Evolutionary conservation across 2,329 filamentous ascomycete genomes (phyloP), one percentile per base, ranked within the genome.

Genomic region (Ciborinia camelliae): DNA sequence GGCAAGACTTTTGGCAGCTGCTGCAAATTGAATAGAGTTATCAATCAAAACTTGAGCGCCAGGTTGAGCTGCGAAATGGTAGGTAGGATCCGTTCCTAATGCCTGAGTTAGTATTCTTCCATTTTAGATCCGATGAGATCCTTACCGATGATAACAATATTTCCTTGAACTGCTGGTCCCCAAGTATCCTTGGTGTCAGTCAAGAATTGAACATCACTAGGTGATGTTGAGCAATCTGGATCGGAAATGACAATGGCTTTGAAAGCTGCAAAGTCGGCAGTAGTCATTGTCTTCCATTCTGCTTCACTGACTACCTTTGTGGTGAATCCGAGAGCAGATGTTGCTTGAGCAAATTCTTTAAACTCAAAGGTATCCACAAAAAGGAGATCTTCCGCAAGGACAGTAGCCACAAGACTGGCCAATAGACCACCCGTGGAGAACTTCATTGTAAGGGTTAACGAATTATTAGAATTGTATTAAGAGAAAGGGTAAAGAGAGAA

Each of bases 201-300:
- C 12, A 80, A 71, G 63, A 79, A 78, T 35, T 74, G 69, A 64
- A 80, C 73, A 18, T 69, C 67, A 59, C 62, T 65, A 18, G 71
- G 68, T 58, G 70, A 68, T 9, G 71, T 73, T 65, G 76, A 77
- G 54, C 73, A 71, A 14, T 77, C 75, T 28, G 67, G 67, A 65
- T 81, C 79, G 8, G 77, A 76, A 45, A 81, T 72, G 62, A 81
- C 71, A 59, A 81, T 78, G 15, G 79, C 79, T 69, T 78, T 79
- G 76, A 76, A 81, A 63, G 75, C 73, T 53, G 77, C 74, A 70
- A 80, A 80, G 65, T 81, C 79, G 43, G 72, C 73, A 2, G 77
- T 76, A 9, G 74, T 77, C 73, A 79, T 76, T 50, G 72, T 65
- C 53, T 69, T 68, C 77, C 77, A 80, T 68, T 79, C 73, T 4